Evolutionary conservation across 257 asterid genomes (phyloP), one percentile per base, ranked within the genome.

Genomic region (Forsythia suspensa): DNA sequence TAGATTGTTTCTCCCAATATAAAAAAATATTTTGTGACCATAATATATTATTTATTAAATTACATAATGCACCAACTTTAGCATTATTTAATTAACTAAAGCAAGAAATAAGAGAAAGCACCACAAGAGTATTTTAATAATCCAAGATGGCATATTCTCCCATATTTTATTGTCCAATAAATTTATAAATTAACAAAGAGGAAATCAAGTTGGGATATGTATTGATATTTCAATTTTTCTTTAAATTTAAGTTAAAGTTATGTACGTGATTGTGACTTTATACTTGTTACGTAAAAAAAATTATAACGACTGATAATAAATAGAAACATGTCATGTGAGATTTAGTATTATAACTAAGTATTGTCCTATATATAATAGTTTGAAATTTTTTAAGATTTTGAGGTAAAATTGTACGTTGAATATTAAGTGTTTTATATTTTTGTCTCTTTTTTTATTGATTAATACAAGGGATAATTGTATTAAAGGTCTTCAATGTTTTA

Each of bases 101-200:
- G 81, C 77, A 68, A 80, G 43, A 81, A 78, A 74, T 85, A 79
- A 84, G 66, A 82, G 70, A 71, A 81, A 79, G 80, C 41, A 74
- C 72, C 48, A 52, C 79, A 78, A 37, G 61, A 12, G 12, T 10
- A 36, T 38, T 29, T 84, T 77, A 41, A 74, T 82, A 77, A 79
- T 83, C 76, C 79, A 81, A 61, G 69, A 51, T 79, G 79, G 84
- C 89, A 83, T 86, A 88, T 88, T 90, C 90, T 78, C 70, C 74
- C 75, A 70, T 83, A 77, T 84, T 81, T 83, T 43, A 65, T 70
- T 43, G 77, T 29, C 70, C 70, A 75, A 16, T 65, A 39, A 57
- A 72, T 24, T 73, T 40, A 67, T 37, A 38, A 76, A 63, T 12
- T 20, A 46, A 21, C 29, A 21, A 20, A 21, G 36, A 36, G 3